These are phyloP conservation scores for Vaccinium myrtillus DNA, from an alignment of 148 eudicot species.

Conservation along the genomic window DNA sequence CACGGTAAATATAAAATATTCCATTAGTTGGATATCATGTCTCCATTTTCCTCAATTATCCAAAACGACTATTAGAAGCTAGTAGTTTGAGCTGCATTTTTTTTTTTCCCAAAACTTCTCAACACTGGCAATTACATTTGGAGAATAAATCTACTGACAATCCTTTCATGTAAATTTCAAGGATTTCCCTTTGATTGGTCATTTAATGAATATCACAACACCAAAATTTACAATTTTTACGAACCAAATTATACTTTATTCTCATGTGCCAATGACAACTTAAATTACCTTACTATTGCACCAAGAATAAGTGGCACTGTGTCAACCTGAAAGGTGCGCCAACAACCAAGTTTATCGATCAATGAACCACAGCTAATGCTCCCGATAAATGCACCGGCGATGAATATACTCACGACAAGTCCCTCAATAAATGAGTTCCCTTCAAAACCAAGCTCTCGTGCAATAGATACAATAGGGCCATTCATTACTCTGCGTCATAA, in stretches of 20 bases:
- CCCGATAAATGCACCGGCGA: slow-evolving; percentile 75
- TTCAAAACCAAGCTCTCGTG: slow-evolving; percentile 81
- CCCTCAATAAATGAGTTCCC: slow-evolving; percentile 75
- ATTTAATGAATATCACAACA: neutral
- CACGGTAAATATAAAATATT: neutral
- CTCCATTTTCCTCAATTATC: neutral
- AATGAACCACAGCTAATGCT: slow-evolving; percentile 53
- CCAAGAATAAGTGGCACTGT: slow-evolving; percentile 73
- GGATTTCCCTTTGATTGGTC: neutral
- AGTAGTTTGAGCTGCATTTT: neutral
- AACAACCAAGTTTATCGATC: slow-evolving; percentile 66
- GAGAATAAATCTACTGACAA: neutral
- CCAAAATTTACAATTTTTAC: neutral
- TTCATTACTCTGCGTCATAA: slow-evolving; percentile 66
- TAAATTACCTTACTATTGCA: slow-evolving; percentile 35
- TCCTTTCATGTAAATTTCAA: neutral
- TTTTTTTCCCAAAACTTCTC: neutral
- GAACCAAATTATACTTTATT: neutral
- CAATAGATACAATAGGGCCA: slow-evolving; percentile 70
- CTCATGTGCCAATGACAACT: neutral
- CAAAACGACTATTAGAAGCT: neutral
- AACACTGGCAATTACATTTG: neutral
- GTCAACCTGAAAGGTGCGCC: slow-evolving; percentile 69
- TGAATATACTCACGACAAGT: slow-evolving; percentile 83
- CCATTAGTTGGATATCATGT: neutral